Base-by-base conservation (phyloP, 2,329 filamentous ascomycete genomes). In the Fusarium bactridioides region DNA sequence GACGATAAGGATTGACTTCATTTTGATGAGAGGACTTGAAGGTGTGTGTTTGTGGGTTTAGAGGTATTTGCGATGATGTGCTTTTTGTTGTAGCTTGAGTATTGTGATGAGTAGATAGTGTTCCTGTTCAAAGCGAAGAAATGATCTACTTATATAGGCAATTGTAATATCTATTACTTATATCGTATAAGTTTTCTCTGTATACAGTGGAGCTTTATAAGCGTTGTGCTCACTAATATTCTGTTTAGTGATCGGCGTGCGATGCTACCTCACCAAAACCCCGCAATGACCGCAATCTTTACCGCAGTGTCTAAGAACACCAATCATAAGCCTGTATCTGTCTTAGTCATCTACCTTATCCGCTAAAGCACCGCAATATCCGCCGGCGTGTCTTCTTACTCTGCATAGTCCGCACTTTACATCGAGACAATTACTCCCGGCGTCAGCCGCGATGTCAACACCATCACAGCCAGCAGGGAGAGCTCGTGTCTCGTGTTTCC, bases 301-400 rank as follows among this genome's bases (percentile, higher is more conserved):
- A 7, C 23, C 31, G 48, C 31, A 53, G 0, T 6, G 1, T 0
- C 0, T 7, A 3, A 9, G 4, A 2, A 0, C 1, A 2, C 48
- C 13, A 35, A 53, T 35, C 0, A 9, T 0, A 21, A 21, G 3
- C 12, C n/a, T 2, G 0, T 0, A 2, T 15, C 0, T 0, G 2
- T 1, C 31, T 51, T 37, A 53, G 13, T 53, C 47, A 35, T 10
- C n/a, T n/a, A n/a, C n/a, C n/a, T n/a, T n/a, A n/a, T n/a, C n/a
- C n/a, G n/a, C n/a, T n/a, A n/a, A n/a, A n/a, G 7, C 1, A 15
- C 48, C 48, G 48, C 48, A 53, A 9, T 3, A 6, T 21, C 23
- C 31, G 13, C 48, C 3, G 7, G 4, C 31, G 3, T 0, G 18
- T 27, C 23, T 53, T 31, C n/a, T 50, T 37, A 51, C 48, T 16